Evolutionary conservation across 2,329 filamentous ascomycete genomes (phyloP), one percentile per base, ranked within the genome.

Genomic region (Penicillium glabrum): DNA sequence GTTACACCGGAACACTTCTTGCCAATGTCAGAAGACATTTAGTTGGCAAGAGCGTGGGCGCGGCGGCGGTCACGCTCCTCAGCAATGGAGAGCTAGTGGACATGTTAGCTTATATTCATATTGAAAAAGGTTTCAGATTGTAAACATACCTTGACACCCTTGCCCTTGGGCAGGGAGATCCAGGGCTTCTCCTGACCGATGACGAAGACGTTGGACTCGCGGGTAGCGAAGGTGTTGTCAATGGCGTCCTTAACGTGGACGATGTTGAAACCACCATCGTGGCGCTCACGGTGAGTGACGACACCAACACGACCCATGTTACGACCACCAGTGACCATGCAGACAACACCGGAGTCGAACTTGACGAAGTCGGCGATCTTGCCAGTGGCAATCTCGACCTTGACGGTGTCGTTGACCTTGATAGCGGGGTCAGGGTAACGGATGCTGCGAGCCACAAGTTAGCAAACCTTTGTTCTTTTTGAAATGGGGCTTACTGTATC

Each of bases 301-400:
- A 98, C 93, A 90, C 95, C 95, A 77, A 99, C 93, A 93, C 95
- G 95, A 80, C 95, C 95, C 93, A 98, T 99, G 91, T 99, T 99
- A 79, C 93, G 95, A 88, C 95, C 95, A 89, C 95, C 95, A 72
- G 95, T 99, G 77, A 89, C 90, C 93, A 99, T 99, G 81, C 90
- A 92, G 73, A 99, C 92, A 78, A 91, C 89, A 82, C 93, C 95
- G 77, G 93, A 97, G 81, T 99, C 95, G 84, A 99, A 99, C 83
- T 89, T 90, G 87, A 98, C 92, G 84, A 90, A 98, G 83, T 99
- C 95, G 72, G 85, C 82, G 83, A 99, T 96, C 89, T 98, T 99
- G 86, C 95, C 95, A 67, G 92, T 96, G 75, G 89, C 82, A 59
- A 99, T 86, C 77, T 99, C 91, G 73, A 99, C 93, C 91, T 99